A percentile compares a stretch with the other conserved stretches of the same genome.
These are phyloP conservation scores for Aurantiochytrium sp. DNA, from an alignment of 108 stramenopile species.

Conservation along the genomic window DNA sequence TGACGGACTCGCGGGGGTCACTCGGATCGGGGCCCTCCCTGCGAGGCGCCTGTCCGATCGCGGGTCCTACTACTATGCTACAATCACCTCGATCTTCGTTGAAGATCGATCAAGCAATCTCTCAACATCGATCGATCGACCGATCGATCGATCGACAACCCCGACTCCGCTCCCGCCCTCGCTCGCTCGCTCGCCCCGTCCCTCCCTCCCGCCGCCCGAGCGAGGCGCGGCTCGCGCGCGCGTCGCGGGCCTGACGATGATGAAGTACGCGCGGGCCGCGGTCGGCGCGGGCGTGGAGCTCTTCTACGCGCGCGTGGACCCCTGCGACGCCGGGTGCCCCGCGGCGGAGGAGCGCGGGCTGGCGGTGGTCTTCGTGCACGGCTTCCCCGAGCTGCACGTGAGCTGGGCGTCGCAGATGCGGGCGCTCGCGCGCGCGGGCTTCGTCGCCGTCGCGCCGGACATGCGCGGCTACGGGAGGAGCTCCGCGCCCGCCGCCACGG, in stretches of 20 bases:
- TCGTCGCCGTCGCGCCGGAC: not conserved
- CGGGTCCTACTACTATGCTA: no score
- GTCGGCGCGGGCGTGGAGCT: not conserved
- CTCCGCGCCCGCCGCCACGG: not conserved
- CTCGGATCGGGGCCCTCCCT: no score
- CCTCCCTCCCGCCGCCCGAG: no score
- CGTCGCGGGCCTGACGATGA: not conserved
- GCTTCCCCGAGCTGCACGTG: not conserved
- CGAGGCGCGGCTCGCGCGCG: no score
- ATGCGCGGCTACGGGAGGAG: constrained; percentile 27
- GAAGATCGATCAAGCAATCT: no score
- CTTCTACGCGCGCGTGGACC: not conserved
- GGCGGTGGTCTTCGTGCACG: not conserved
- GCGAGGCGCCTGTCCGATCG: no score
- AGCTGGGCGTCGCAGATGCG: constrained; percentile 4
- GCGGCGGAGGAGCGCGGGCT: not conserved
- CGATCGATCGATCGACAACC: no score
- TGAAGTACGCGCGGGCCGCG: not conserved
- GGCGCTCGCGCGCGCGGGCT: not conserved
- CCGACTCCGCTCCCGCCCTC: no score
- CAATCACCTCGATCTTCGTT: no score
- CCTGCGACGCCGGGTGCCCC: not conserved
- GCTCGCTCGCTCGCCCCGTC: no score
- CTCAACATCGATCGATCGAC: no score
- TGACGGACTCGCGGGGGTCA: no score